Evolutionary conservation across 495 filamentous ascomycete genomes (phyloP).

Genomic region (Aspergillus haitiensis): DNA sequence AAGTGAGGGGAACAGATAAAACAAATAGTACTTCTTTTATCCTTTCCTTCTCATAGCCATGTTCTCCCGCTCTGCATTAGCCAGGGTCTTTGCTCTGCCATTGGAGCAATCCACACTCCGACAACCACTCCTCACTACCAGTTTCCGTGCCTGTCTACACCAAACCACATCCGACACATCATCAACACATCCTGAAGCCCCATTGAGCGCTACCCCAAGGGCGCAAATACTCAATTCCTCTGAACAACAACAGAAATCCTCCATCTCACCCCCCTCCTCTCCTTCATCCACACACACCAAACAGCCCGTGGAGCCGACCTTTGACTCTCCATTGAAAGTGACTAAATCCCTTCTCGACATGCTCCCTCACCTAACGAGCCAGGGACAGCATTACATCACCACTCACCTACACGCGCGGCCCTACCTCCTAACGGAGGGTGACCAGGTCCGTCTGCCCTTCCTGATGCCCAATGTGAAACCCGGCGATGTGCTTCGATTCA

Average conservation of each 20-base stretch:
- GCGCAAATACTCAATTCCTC: conserved; percentile 25
- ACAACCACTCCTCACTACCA: conserved; percentile 33
- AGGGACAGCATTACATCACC: conserved; percentile 82
- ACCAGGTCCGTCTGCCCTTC: conserved; percentile 91
- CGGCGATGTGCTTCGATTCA: conserved; percentile 82
- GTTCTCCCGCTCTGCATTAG: conserved; percentile 45
- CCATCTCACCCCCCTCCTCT: conserved; percentile 22
- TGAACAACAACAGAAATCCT: conserved; percentile 20
- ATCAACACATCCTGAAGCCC: conserved; percentile 26
- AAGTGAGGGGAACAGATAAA: neutral
- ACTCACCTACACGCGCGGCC: conserved; percentile 82
- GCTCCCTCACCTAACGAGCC: conserved; percentile 74
- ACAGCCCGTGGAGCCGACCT: conserved; percentile 38
- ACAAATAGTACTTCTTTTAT: neutral
- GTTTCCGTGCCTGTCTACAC: conserved; percentile 32
- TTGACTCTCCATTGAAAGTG: conserved; percentile 44
- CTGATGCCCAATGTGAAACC: conserved; percentile 78
- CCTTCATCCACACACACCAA: conserved; percentile 30
- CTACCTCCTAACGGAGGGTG: conserved; percentile 87
- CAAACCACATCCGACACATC: conserved; percentile 12
- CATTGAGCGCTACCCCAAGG: conserved; percentile 34
- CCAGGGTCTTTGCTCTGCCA: conserved; percentile 39
- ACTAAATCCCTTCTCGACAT: conserved; percentile 60
- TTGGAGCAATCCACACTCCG: conserved; percentile 27
- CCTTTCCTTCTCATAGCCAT: conserved; percentile 22